Conservation (phyloP, 306 rosid species). For the Prunus padus region DNA sequence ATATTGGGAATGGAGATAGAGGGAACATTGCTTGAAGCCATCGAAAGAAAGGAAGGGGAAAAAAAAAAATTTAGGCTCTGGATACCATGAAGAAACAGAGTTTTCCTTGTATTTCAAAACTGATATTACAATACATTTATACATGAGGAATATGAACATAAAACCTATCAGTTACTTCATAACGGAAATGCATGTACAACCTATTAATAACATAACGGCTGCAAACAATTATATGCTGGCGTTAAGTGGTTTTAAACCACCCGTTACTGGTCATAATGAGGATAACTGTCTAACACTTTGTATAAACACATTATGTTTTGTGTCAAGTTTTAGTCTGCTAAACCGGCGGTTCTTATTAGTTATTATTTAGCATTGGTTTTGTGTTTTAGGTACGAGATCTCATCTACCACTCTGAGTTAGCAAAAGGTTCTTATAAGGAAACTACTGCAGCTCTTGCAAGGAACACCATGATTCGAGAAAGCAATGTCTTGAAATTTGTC, state of each 20-base stretch:
- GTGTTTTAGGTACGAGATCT: constrained; percentile 82
- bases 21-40: background rate
- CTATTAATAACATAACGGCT: too few relatives aligned
- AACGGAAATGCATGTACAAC: too few relatives aligned
- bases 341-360: constrained; percentile 31
- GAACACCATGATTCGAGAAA: constrained; percentile 88
- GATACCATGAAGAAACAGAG: too few relatives aligned
- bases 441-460: constrained; percentile 57
- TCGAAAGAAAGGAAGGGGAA: too few relatives aligned
- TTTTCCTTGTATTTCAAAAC: too few relatives aligned
- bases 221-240: too few relatives aligned
- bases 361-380: constrained; percentile 26
- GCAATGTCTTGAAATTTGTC: constrained; percentile 78
- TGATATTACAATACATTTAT: too few relatives aligned
- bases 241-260: too few relatives aligned
- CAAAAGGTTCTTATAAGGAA: constrained; percentile 73
- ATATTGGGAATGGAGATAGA: background rate
- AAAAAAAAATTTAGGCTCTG: too few relatives aligned
- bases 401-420: constrained; percentile 81
- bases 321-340: background rate
- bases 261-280: too few relatives aligned
- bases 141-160: too few relatives aligned
- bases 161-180: background rate
- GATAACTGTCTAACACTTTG: background rate
- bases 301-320: background rate